Evolutionary conservation across 129 eudicot species (phyloP).

Genomic region (Scalesia atractyloides): DNA sequence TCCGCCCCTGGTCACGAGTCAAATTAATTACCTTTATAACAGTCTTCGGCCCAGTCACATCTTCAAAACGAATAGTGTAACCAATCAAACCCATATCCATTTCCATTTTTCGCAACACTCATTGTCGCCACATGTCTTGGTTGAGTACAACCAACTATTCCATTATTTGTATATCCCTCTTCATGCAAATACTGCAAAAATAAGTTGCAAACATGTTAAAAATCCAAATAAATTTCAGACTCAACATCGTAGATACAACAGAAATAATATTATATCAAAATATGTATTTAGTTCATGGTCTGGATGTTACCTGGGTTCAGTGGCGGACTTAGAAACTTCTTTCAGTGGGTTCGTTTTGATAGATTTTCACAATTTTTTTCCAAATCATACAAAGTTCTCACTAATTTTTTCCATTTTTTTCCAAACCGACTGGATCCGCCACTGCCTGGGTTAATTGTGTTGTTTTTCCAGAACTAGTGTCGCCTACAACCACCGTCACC

Average conservation of each 20-base stretch:
- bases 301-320: conserved; percentile 56
- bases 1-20: not conserved
- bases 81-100: conserved; percentile 61
- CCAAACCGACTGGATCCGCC: no score
- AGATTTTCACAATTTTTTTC: no score
- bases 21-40: conserved; percentile 51
- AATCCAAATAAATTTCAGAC: not conserved
- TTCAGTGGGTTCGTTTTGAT: no score
- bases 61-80: conserved; percentile 80
- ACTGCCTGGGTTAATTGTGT: conserved; percentile 85
- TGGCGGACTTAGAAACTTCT: no score
- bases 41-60: conserved; percentile 63
- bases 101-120: conserved; percentile 76
- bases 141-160: conserved; percentile 69
- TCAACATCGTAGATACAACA: not conserved
- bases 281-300: not conserved
- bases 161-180: conserved; percentile 59
- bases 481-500: conserved; percentile 74
- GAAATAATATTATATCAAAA: not conserved
- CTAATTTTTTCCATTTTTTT: no score
- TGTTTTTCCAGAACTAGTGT: conserved; percentile 89
- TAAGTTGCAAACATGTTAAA: not conserved
- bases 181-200: conserved; percentile 58
- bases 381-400: no score
- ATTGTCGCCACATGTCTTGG: conserved; percentile 84